phyloP scores from a whole-genome alignment of 75 land plant species.

The Sequoiadendron giganteum region DNA sequence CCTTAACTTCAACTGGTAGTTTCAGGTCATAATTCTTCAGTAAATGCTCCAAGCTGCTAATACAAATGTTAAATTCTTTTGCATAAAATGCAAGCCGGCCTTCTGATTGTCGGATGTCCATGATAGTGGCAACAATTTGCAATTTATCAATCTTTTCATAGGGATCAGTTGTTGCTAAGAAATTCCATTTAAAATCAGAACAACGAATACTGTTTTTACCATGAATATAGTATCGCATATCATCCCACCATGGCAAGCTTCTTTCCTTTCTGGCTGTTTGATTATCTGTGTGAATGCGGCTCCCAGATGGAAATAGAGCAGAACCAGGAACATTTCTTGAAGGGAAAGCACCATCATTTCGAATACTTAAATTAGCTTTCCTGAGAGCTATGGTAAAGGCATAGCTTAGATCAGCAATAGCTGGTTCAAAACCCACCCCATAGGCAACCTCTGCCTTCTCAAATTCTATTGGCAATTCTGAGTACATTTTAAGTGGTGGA shows the following conservation, averaged over 20 bases:
- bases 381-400: constrained; percentile 96
- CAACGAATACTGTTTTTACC: constrained; percentile 63
- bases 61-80: constrained; percentile 63
- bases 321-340: constrained; percentile 15
- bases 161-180: constrained; percentile 90
- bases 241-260: constrained; percentile 99
- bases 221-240: constrained; percentile 92
- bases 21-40: constrained; percentile 37
- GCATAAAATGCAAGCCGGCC: constrained; percentile 65
- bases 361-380: constrained; percentile 75
- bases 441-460: constrained; percentile 78
- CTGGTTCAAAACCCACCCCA: constrained; percentile 96
- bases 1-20: constrained; percentile 21
- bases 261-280: constrained; percentile 75
- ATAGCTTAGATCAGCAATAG: constrained; percentile 90
- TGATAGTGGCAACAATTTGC: constrained; percentile 54
- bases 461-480: constrained; percentile 71
- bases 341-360: constrained; percentile 24
- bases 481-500: constrained; percentile 84
- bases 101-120: constrained; percentile 90
- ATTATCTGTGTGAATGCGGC: constrained; percentile 6
- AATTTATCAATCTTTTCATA: constrained; percentile 85
- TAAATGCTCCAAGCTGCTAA: constrained; percentile 76
- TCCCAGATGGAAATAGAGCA: not conserved
- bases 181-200: constrained; percentile 56